Evolutionary conservation across 352 stramenopile species (phyloP), one percentile per base, ranked within the genome.

Genomic region (Phytophthora megakarya): DNA sequence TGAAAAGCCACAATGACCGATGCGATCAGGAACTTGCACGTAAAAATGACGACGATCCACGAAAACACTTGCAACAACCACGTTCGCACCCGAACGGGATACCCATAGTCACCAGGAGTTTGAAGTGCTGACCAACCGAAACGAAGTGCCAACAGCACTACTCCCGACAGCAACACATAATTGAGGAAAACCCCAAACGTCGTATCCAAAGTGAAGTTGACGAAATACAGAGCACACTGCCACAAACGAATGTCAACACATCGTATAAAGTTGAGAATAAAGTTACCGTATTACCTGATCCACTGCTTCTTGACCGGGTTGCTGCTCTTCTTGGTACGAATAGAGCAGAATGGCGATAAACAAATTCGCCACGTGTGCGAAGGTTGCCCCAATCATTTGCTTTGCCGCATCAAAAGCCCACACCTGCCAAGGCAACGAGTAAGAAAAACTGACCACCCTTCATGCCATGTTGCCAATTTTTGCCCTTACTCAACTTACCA

Each of bases 121-220:
- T 76, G 67, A 28, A 94, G 59, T 15, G 83, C 67, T 5, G 73
- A 69, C 80, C 86, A 95, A 21, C 70, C 30, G 54, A 81, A 92
- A 26, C 75, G 76, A 52, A 71, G 44, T 3, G 87, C 85, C 23
- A 92, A 45, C 10, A 78, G 53, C 30, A 81, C 78, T 32, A 92
- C 71, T 0, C 64, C 67, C n/a, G 78, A 77, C 11, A 96, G 70
- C 33, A 96, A 86, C 9, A 83, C 44, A 61, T 86, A 96, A 72
- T 93, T 96, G 51, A 96, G 65, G 13, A 94, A 78, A 42, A 96
- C 82, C 12, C 88, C 88, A 38, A 96, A 65, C 7, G 86, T 93
- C 61, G 85, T 95, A 67, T 95, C 88, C 42, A 95, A 72, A 26
- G 86, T 89, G 54, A 95, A 96, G 63, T 96, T 95, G 26, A 96